These are phyloP conservation scores for Daldinia bambusicola DNA, from an alignment of 495 filamentous ascomycete genomes.

Conservation along the genomic window DNA sequence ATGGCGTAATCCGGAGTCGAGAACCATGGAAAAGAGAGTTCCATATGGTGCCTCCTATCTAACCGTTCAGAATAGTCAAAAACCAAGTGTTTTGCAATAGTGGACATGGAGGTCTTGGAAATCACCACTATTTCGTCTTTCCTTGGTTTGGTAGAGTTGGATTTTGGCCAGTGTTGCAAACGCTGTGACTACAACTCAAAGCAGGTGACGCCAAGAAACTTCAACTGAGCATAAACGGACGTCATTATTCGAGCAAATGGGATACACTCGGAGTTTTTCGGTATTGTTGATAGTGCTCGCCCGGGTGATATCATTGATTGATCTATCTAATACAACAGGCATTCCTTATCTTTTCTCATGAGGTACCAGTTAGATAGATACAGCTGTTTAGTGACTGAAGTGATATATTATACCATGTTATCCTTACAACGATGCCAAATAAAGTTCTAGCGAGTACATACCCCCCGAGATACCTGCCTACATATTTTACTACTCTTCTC, in stretches of 20 bases:
- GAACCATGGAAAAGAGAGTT: background rate
- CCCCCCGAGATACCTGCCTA: too few relatives aligned
- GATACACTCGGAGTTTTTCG: conserved; percentile 26
- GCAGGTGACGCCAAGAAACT: conserved; percentile 22
- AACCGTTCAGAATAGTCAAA: background rate
- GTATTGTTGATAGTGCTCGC: conserved; percentile 14
- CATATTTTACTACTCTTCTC: too few relatives aligned
- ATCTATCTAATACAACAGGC: conserved; percentile 3
- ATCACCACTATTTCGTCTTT: background rate
- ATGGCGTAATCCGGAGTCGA: background rate
- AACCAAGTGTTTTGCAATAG: background rate
- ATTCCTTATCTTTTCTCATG: too few relatives aligned
- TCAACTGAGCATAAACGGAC: conserved; percentile 38
- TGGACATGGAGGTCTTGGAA: background rate
- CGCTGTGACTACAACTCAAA: conserved; percentile 16
- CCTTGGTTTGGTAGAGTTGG: conserved; percentile 3
- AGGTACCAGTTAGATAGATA: too few relatives aligned
- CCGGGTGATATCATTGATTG: background rate
- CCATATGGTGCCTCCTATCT: background rate
- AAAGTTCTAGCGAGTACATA: too few relatives aligned
- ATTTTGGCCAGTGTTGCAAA: conserved; percentile 4
- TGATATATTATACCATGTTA: too few relatives aligned
- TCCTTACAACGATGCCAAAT: too few relatives aligned
- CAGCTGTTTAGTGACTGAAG: too few relatives aligned
- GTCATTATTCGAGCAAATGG: conserved; percentile 20